Conservation (phyloP, 495 filamentous ascomycete genomes). For the Talaromyces adpressus region DNA sequence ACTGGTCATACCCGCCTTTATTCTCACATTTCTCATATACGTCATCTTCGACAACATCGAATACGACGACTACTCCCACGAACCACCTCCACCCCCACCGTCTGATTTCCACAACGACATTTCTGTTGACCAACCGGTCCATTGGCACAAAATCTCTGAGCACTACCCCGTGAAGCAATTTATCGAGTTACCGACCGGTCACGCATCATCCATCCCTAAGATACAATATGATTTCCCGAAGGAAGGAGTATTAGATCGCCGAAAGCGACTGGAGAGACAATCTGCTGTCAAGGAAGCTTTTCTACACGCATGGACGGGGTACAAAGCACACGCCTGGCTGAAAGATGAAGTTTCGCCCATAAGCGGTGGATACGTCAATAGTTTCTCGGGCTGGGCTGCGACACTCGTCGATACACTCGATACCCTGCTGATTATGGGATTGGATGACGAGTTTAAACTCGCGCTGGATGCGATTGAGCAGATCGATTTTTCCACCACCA, state of each 20-base stretch:
- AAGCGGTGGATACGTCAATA: constrained; percentile 40
- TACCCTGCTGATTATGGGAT: constrained; percentile 55
- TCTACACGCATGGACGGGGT: constrained; percentile 65
- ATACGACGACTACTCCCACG: background rate
- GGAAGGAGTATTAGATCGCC: constrained; percentile 31
- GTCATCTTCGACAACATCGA: constrained; percentile 20
- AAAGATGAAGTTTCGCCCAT: constrained; percentile 72
- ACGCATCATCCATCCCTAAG: constrained; percentile 32
- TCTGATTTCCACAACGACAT: constrained; percentile 12
- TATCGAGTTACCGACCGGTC: constrained; percentile 39
- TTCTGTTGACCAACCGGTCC: constrained; percentile 11
- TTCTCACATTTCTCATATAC: constrained; percentile 23
- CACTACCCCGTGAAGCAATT: constrained; percentile 41
- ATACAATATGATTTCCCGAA: constrained; percentile 46
- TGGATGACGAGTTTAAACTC: constrained; percentile 52
- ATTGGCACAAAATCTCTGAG: constrained; percentile 38
- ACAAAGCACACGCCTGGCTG: constrained; percentile 69
- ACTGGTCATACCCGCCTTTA: constrained; percentile 20
- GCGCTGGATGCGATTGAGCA: constrained; percentile 45
- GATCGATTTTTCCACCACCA: constrained; percentile 48
- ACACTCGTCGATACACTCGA: constrained; percentile 56
- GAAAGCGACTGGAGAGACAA: constrained; percentile 25
- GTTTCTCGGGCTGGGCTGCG: constrained; percentile 58
- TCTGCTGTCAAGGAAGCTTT: constrained; percentile 63
- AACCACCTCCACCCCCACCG: background rate